These are phyloP conservation scores for Babesia bovis DNA, from an alignment of 169 alveolate species.

Conservation along the genomic window DNA sequence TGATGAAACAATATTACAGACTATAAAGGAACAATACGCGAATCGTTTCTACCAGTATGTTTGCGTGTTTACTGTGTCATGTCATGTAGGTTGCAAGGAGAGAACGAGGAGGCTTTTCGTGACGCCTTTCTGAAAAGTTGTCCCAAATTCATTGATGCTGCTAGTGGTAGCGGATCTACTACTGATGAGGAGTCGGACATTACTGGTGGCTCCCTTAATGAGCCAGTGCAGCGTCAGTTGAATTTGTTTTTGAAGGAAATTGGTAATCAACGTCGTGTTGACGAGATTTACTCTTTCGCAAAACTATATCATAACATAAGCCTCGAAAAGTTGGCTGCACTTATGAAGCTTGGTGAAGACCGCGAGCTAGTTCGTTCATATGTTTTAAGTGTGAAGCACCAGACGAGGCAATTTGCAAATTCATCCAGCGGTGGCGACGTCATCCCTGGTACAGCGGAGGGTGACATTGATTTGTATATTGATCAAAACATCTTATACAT, in stretches of 20 bases:
- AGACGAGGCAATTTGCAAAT: constrained; percentile 70
- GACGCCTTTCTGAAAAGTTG: constrained; percentile 76
- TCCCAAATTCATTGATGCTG: constrained; percentile 82
- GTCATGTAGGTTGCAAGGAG: constrained; percentile 67
- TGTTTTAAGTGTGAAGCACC: constrained; percentile 75
- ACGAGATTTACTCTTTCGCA: constrained; percentile 78
- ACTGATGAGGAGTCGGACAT: constrained; percentile 56
- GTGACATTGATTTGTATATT: constrained; percentile 73
- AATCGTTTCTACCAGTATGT: constrained; percentile 78
- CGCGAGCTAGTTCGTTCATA: constrained; percentile 72
- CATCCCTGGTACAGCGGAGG: constrained; percentile 63
- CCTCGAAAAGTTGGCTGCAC: constrained; percentile 68
- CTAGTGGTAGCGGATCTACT: constrained; percentile 47
- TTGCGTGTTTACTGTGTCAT: neutral
- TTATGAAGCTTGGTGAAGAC: constrained; percentile 70
- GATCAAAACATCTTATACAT: constrained; percentile 75
- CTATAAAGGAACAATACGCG: constrained; percentile 80
- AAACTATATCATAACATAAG: constrained; percentile 77
- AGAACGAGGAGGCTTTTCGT: constrained; percentile 77
- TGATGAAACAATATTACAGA: constrained; percentile 77
- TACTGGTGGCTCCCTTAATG: constrained; percentile 52
- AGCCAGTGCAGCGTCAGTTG: constrained; percentile 72
- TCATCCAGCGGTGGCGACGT: constrained; percentile 72
- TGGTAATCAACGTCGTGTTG: constrained; percentile 71
- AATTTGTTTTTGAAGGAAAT: constrained; percentile 74